Conservation (phyloP, 495 filamentous ascomycete species). For the Beverwykella pulmonaria region DNA sequence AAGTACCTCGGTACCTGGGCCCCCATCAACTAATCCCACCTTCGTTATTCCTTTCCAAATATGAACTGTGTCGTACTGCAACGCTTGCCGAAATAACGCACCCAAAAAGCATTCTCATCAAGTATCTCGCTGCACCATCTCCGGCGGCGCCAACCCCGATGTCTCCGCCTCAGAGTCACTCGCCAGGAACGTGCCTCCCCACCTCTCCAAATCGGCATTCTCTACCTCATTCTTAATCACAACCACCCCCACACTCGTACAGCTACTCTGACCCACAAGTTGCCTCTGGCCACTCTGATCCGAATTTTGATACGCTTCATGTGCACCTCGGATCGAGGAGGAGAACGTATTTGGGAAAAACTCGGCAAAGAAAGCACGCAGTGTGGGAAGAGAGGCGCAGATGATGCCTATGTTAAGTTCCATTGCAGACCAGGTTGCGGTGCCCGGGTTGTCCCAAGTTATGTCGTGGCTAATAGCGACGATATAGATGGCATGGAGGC, state of each 20-base stretch:
- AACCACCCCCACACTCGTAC: not conserved
- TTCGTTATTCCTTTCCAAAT: no score
- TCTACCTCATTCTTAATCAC: not conserved
- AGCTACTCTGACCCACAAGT: not conserved
- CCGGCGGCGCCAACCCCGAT: not conserved
- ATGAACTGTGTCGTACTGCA: no score
- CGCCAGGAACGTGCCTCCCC: not conserved
- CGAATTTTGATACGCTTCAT: not conserved
- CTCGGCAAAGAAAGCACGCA: constrained; percentile 22
- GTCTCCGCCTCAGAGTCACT: not conserved
- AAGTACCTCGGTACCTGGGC: no score
- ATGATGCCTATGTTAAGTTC: constrained; percentile 33
- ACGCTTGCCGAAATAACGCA: no score
- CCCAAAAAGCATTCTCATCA: not conserved
- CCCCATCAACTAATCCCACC: no score
- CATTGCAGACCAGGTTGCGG: constrained; percentile 27
- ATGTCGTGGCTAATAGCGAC: constrained; percentile 23
- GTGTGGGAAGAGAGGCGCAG: constrained; percentile 31
- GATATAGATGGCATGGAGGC: constrained; percentile 25
- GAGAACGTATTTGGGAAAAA: constrained; percentile 11
- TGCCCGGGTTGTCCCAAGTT: constrained; percentile 30
- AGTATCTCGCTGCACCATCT: not conserved
- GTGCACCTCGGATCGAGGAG: not conserved
- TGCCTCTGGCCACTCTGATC: not conserved
- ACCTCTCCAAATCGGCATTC: not conserved